phyloP scores from a whole-genome alignment of 306 rosid genomes.

The Corylus heterophylla region DNA sequence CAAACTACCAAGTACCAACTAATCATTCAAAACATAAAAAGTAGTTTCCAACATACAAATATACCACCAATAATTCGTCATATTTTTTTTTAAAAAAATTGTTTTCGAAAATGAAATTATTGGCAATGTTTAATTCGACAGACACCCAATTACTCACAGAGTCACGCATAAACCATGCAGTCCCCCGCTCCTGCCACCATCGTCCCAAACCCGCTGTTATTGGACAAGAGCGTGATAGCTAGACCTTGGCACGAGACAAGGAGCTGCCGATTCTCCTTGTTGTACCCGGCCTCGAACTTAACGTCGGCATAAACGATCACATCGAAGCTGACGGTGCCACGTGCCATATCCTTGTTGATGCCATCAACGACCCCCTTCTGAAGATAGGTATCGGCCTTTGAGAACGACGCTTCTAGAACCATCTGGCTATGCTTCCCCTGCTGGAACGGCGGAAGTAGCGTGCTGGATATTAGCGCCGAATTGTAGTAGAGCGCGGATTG shows the following conservation, averaged over 20 bases:
- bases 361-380: background rate
- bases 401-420: conserved; percentile 45
- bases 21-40: too few relatives aligned
- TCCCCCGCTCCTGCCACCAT: conserved; percentile 40
- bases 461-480: conserved; percentile 24
- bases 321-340: conserved; percentile 50
- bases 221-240: conserved; percentile 37
- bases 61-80: background rate
- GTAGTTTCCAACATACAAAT: background rate
- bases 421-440: conserved; percentile 44
- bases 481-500: conserved; percentile 38
- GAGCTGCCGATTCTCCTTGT: conserved; percentile 49
- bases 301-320: conserved; percentile 46
- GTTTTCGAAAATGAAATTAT: background rate
- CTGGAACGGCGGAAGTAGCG: conserved; percentile 47
- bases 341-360: conserved; percentile 35
- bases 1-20: too few relatives aligned
- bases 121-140: background rate
- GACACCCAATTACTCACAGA: conserved; percentile 31
- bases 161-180: conserved; percentile 47
- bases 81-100: background rate
- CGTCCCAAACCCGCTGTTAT: conserved; percentile 41
- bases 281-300: conserved; percentile 64
- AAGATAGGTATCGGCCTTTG: conserved; percentile 37
- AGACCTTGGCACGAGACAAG: conserved; percentile 54